Conservation (phyloP, 2,329 filamentous ascomycete genomes). For the Penicillium fuscoglaucum region DNA sequence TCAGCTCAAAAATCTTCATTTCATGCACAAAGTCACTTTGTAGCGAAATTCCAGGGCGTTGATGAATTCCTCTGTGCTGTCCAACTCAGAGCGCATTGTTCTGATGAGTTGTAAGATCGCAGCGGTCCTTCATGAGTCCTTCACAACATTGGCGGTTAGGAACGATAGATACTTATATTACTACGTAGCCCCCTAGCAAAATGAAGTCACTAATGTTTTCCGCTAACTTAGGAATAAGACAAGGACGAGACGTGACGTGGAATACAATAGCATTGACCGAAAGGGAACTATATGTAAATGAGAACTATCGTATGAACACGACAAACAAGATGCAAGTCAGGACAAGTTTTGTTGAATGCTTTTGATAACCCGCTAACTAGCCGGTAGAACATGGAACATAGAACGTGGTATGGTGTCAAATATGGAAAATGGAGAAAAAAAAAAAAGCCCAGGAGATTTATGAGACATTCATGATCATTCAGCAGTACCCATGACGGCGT, state of each 20-base stretch:
- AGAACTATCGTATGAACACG: not conserved
- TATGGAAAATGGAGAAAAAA: not conserved
- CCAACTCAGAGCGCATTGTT: too few species aligned
- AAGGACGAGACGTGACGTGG: not conserved
- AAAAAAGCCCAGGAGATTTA: slow-evolving; percentile 3
- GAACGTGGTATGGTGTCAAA: slow-evolving; percentile 5
- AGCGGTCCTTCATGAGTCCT: not conserved
- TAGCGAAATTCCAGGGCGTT: too few species aligned
- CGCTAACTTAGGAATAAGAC: not conserved
- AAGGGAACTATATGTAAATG: not conserved
- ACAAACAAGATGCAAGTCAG: not conserved
- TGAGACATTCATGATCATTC: slow-evolving; percentile 8
- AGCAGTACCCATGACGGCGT: slow-evolving; percentile 30
- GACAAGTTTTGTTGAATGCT: not conserved
- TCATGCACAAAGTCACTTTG: too few species aligned
- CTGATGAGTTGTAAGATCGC: too few species aligned
- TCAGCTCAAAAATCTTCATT: too few species aligned
- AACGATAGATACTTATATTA: not conserved
- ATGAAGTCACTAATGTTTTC: not conserved
- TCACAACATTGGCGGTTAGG: not conserved
- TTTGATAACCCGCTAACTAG: not conserved
- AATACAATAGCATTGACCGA: slow-evolving; percentile 3
- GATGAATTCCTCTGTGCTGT: too few species aligned
- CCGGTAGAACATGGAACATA: slow-evolving; percentile 3
- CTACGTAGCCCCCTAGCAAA: not conserved